Conservation (phyloP, 768 basidiomycete genomes). For the Peribolospora baueri region DNA sequence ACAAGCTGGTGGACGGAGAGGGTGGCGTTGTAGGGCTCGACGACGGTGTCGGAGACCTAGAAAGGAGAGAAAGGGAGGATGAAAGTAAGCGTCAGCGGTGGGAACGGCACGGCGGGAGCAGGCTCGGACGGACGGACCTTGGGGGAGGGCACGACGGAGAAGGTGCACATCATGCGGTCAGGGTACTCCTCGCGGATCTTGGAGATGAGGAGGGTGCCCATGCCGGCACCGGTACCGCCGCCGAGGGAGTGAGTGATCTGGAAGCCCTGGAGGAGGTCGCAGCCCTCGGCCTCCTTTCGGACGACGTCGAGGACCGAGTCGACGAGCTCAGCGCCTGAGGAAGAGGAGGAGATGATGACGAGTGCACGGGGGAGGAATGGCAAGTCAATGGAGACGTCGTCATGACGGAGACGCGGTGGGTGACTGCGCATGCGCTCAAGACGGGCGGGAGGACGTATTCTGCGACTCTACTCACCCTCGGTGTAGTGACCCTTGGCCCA, state of each 20-base stretch:
- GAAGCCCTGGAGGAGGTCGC: conserved; percentile 96
- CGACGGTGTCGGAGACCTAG: conserved; percentile 79
- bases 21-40: conserved; percentile 98
- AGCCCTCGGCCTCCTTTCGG: conserved; percentile 93
- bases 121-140: conserved; percentile 28
- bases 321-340: conserved; percentile 92
- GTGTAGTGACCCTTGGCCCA: conserved; percentile 77
- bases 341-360: conserved; percentile 28
- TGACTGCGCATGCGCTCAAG: too few species aligned
- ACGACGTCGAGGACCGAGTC: conserved; percentile 95
- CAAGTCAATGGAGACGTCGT: neutral
- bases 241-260: conserved; percentile 96
- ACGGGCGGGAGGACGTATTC: too few species aligned
- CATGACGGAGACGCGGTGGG: too few species aligned
- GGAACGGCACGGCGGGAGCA: neutral
- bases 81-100: neutral
- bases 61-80: neutral
- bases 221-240: conserved; percentile 98
- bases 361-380: conserved; percentile 6
- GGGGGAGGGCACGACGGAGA: conserved; percentile 90
- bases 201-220: conserved; percentile 96
- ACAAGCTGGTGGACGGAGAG: conserved; percentile 96
- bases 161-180: conserved; percentile 99
- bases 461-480: conserved; percentile 28
- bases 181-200: conserved; percentile 99